These are phyloP conservation scores for Keithomyces neogunnii DNA, from an alignment of 2,329 filamentous ascomycete species.

Conservation along the genomic window DNA sequence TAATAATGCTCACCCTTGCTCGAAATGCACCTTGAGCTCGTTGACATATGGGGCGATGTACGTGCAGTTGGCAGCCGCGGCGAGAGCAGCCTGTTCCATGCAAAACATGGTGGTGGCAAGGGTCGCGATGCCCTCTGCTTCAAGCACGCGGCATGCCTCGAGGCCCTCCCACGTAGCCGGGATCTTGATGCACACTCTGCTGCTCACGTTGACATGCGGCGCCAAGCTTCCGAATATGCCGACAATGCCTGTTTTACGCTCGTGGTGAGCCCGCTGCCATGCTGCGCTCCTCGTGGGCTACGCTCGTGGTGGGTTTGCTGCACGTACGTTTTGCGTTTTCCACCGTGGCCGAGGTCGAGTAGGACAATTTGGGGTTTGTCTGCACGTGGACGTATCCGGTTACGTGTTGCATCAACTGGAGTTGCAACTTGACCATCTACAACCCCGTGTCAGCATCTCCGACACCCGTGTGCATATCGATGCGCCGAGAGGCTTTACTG, in stretches of 20 bases:
- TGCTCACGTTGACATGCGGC: conserved; percentile 32
- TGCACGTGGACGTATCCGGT: conserved; percentile 49
- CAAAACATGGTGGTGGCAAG: conserved; percentile 57
- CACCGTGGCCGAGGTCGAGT: conserved; percentile 39
- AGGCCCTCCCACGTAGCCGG: conserved; percentile 56
- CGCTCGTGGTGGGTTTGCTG: not conserved
- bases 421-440: conserved; percentile 46
- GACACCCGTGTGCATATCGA: not conserved
- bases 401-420: conserved; percentile 40
- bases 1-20: conserved; percentile 28
- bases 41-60: conserved; percentile 62
- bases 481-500: conserved; percentile 25
- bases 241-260: conserved; percentile 34
- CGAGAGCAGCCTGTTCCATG: conserved; percentile 50
- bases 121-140: conserved; percentile 45
- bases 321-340: conserved; percentile 40
- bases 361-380: conserved; percentile 48
- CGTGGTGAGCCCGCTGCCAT: not conserved
- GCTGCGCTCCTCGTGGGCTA: not conserved
- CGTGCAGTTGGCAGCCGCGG: conserved; percentile 46
- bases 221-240: conserved; percentile 36
- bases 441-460: not conserved
- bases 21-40: conserved; percentile 54
- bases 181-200: conserved; percentile 54
- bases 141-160: conserved; percentile 46